Conservation (phyloP, 2,329 filamentous ascomycete species). For the Cyanodermella asteris region DNA sequence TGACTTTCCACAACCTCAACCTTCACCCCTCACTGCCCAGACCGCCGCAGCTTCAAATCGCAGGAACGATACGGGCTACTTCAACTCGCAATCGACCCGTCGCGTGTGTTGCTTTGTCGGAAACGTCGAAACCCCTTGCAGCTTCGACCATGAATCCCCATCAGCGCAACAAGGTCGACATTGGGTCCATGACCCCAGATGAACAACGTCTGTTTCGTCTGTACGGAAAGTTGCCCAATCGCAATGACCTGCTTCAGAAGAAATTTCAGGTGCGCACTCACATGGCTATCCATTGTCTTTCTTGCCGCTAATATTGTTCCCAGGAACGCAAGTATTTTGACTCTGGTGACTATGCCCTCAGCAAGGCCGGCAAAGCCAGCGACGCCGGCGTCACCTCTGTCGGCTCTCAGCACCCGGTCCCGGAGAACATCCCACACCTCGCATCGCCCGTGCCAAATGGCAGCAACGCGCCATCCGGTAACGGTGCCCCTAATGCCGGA, state of each 20-base stretch:
- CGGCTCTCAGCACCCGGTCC: conserved; percentile 81
- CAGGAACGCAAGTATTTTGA: conserved; percentile 96
- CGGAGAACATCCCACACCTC: conserved; percentile 85
- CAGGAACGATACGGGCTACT: too few relatives aligned
- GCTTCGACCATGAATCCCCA: conserved; percentile 62
- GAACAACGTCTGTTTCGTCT: conserved; percentile 93
- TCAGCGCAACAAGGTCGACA: conserved; percentile 95
- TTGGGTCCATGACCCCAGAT: conserved; percentile 80
- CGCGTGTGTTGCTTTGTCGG: too few relatives aligned
- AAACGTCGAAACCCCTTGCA: conserved; percentile 3
- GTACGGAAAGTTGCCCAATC: conserved; percentile 93
- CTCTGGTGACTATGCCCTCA: conserved; percentile 87
- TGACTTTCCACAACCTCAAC: too few relatives aligned
- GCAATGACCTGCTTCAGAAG: conserved; percentile 91
- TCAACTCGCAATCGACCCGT: too few relatives aligned
- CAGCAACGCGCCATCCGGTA: conserved; percentile 8
- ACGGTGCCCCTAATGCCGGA: conserved; percentile 9
- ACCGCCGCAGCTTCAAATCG: too few relatives aligned
- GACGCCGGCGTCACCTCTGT: conserved; percentile 84
- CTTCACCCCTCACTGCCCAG: too few relatives aligned
- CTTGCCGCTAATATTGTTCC: neutral
- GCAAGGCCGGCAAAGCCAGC: conserved; percentile 90
- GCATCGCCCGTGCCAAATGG: conserved; percentile 27
- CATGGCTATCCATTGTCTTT: neutral
- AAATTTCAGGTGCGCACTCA: conserved; percentile 53